phyloP scores from a whole-genome alignment of 2,329 filamentous ascomycete species.

The Neofusicoccum cordaticola region DNA sequence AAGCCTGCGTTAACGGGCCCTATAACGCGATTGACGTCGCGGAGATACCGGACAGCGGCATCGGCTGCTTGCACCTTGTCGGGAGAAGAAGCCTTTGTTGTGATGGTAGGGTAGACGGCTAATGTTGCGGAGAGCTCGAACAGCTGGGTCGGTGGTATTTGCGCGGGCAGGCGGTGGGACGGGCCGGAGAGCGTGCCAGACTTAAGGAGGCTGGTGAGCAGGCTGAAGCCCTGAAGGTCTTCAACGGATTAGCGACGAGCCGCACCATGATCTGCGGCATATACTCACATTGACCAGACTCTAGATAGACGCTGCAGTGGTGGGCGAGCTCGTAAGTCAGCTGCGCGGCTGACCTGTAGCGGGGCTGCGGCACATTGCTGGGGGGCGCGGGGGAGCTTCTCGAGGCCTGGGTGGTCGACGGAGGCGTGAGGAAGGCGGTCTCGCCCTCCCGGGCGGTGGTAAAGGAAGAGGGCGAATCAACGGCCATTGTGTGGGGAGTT shows the following conservation, averaged over 20 bases:
- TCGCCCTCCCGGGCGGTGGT: constrained; percentile 6
- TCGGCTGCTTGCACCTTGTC: constrained; percentile 64
- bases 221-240: constrained; percentile 34
- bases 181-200: constrained; percentile 33
- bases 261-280: not conserved
- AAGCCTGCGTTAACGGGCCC: constrained; percentile 71
- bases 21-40: constrained; percentile 61
- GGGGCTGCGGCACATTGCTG: not conserved
- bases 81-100: constrained; percentile 64
- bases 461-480: constrained; percentile 9
- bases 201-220: constrained; percentile 34
- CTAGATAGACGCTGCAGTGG: constrained; percentile 37
- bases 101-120: constrained; percentile 76
- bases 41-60: constrained; percentile 68
- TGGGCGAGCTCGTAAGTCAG: constrained; percentile 35
- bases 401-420: not conserved
- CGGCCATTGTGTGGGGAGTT: constrained; percentile 2
- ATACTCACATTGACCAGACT: constrained; percentile 31
- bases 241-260: not conserved
- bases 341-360: constrained; percentile 30
- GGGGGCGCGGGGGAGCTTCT: not conserved
- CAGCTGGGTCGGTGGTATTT: constrained; percentile 68
- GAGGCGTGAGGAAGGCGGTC: constrained; percentile 4
- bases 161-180: constrained; percentile 46
- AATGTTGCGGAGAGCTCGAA: constrained; percentile 77